Base-by-base conservation (phyloP, 2,329 filamentous ascomycete genomes). In the Grosmannia serpens region DNA sequence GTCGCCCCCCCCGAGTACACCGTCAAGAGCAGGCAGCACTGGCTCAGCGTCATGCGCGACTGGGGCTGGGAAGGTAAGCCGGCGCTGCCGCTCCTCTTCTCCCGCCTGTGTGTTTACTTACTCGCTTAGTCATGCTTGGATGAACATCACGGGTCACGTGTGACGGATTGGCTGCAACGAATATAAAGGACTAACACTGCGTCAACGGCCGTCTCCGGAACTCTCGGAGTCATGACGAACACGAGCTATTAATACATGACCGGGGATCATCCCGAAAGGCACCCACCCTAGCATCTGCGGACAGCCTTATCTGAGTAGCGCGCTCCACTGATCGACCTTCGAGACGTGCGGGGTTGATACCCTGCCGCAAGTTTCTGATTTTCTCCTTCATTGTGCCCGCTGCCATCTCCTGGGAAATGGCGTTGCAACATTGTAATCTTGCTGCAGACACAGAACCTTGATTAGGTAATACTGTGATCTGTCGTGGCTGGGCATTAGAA, bases 51-150 rank as follows among this genome's bases (percentile, higher is more conserved):
- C 22, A 55, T 59, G 53, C 46, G 53, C 10, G 57, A 59, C 24
- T 59, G 57, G 57, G 57, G 57, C 8, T 59, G 57, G 57, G 53
- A 59, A 55, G 52, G 57, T 59, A 52, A 26, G 51, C 8, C 41
- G 9, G 35, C 3, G 35, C 35, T 5, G 5, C 20, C 20, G 17
- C 4, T 44, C 20, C 4, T 20, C 17, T 15, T 44, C 20, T n/a
- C 38, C 31, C 31, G 10, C 31, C 31, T 33, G 10, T 33, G 31
- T 10, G 31, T 10, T 33, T 10, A 44, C 20, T 44, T 17, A n/a
- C 41, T 44, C 17, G 38, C 41, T 44, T 44, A 44, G 41, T 44
- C 41, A 44, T 44, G 41, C 41, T 44, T 7, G 41, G 41, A n/a
- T 44, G 41, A 38, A 13, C 13, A 38, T 11, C 3, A 6, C 4